A percentile compares a stretch with the other conserved stretches of the same genome.
Evolutionary conservation across 441 rosid species (phyloP).

Genomic region (Corymbia citriodora): DNA sequence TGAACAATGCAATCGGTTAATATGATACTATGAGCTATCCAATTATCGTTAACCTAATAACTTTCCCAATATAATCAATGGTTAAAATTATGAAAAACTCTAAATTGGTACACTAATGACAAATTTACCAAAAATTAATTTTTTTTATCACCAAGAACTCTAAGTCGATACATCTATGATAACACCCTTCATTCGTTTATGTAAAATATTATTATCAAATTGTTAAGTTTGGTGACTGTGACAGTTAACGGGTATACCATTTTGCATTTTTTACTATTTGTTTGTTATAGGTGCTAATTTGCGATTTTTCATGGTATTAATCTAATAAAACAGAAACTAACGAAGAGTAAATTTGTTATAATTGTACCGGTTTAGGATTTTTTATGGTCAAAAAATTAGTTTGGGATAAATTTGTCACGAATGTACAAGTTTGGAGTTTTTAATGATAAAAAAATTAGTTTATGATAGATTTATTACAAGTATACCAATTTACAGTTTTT

Average conservation of each 20-base stretch:
- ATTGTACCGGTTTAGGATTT: too few relatives aligned
- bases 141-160: too few relatives aligned
- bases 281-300: not conserved
- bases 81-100: too few relatives aligned
- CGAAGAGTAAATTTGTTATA: rapidly evolving
- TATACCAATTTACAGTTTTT: rapidly evolving
- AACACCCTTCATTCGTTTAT: too few relatives aligned
- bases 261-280: rapidly evolving
- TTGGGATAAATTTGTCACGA: rapidly evolving
- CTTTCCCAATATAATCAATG: not conserved
- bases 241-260: too few relatives aligned
- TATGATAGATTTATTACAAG: rapidly evolving
- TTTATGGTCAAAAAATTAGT: too few relatives aligned
- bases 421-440: rapidly evolving
- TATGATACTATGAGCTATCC: not conserved
- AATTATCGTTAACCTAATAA: not conserved
- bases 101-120: rapidly evolving
- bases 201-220: too few relatives aligned
- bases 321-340: too few relatives aligned
- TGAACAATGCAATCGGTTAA: not conserved
- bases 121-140: too few relatives aligned
- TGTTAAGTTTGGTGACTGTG: too few relatives aligned
- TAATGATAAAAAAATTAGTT: too few relatives aligned
- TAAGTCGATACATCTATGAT: rapidly evolving
- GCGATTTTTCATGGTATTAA: too few relatives aligned